Evolutionary conservation across 2,329 filamentous ascomycete genomes (phyloP), one percentile per base, ranked within the genome.

Genomic region (Penicillium sp.): DNA sequence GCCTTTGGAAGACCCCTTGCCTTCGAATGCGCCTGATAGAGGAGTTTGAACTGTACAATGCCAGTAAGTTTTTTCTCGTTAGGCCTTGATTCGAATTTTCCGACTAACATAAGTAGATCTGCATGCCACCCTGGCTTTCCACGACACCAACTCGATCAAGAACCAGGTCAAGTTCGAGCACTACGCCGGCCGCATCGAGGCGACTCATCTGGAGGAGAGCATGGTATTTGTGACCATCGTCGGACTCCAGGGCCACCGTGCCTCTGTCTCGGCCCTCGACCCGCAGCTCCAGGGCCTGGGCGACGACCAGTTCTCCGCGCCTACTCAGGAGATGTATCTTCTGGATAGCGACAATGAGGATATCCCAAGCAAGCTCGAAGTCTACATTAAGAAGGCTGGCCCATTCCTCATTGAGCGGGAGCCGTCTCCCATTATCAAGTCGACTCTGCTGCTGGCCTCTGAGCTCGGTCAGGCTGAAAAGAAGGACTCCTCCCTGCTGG

Each of bases 1-100:
- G 85, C 42, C 65, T 87, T 20, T 88, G 85, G 85, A 87, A 86
- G 66, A 79, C 83, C 59, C 82, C 81, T 7, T 88, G 85, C 63
- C 80, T 87, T 47, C 79, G 85, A 14, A 85, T 83, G 17, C 82
- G 83, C 22, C 80, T 88, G 52, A 81, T 81, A 5, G 84, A 86
- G 41, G 83, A 85, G 66, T 84, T 86, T 67, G 80, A 82, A 55
- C 75, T 86, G 14, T 88, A 84, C 70, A 83, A 81, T 58, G 79
- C 83, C 45, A 81, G 78, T 79, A 73, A 51, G 72, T 69, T 37
- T 28, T 52, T 15, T 35, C 48, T 28, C 50, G 42, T 51, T 25
- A 41, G 8, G 25, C 20, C 39, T 57, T 50, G 43, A 34, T 5
- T 38, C 31, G 25, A 37, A 28, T n/a, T 17, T n/a, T 15, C 42